Conservation (phyloP, 2,329 filamentous ascomycete genomes). For the Diaporthe ampelina region DNA sequence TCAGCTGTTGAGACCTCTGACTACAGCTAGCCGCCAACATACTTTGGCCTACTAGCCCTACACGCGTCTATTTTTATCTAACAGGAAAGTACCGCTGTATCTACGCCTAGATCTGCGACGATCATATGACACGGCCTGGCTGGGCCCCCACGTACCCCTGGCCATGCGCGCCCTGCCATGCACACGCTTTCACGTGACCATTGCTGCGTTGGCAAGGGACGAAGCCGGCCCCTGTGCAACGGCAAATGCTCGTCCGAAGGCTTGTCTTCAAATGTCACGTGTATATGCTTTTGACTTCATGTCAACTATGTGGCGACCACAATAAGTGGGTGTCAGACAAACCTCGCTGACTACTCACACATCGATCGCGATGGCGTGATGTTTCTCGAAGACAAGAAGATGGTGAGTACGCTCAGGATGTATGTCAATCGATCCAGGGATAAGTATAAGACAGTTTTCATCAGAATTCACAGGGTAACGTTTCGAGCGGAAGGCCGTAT, state of each 20-base stretch:
- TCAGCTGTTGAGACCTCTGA: background rate
- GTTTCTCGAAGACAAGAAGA: background rate
- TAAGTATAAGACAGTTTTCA: background rate
- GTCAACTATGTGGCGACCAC: background rate
- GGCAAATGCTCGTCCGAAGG: background rate
- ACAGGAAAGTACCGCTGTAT: background rate
- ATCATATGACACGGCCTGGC: background rate
- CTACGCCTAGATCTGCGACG: background rate
- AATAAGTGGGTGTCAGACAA: background rate
- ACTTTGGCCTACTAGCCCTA: background rate
- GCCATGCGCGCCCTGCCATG: background rate
- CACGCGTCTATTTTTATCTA: background rate
- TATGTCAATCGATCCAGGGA: fast-evolving
- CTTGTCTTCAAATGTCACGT: background rate
- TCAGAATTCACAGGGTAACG: background rate
- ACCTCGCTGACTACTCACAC: background rate
- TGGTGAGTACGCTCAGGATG: background rate
- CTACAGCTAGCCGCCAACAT: background rate
- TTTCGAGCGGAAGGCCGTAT: no score
- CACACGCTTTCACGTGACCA: slow-evolving; percentile 7
- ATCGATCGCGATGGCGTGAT: background rate
- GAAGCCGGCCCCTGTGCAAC: background rate
- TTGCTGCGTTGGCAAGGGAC: background rate
- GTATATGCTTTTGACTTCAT: background rate
- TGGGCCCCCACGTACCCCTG: background rate